Evolutionary conservation across 2,329 filamentous ascomycete genomes (phyloP).

Genomic region (Ophiostoma sp.): DNA sequence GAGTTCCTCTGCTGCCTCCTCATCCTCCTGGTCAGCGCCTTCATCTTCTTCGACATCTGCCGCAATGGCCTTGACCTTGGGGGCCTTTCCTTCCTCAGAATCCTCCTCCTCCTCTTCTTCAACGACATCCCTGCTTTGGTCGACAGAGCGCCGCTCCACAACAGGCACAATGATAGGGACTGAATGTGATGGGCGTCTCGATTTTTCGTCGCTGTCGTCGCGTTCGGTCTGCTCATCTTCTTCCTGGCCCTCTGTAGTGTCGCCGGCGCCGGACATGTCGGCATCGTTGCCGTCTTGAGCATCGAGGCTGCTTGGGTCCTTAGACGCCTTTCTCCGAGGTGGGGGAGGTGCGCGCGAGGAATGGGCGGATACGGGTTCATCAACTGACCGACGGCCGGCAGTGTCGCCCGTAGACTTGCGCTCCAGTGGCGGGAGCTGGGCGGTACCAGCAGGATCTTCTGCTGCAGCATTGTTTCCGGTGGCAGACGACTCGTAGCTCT

Average conservation of each 20-base stretch:
- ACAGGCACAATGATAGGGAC: conserved; percentile 22
- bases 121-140: not conserved
- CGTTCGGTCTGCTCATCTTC: conserved; percentile 60
- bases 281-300: conserved; percentile 58
- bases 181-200: conserved; percentile 32
- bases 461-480: conserved; percentile 11
- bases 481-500: conserved; percentile 39
- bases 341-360: conserved; percentile 39
- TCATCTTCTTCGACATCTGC: conserved; percentile 32
- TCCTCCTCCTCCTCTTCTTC: conserved; percentile 19
- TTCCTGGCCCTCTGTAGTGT: conserved; percentile 56
- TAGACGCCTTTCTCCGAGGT: conserved; percentile 51
- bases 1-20: conserved; percentile 77
- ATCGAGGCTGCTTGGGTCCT: conserved; percentile 39
- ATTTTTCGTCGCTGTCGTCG: conserved; percentile 66
- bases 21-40: conserved; percentile 54
- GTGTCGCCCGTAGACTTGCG: conserved; percentile 46
- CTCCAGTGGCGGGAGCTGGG: conserved; percentile 39
- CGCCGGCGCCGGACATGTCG: conserved; percentile 59
- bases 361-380: conserved; percentile 38
- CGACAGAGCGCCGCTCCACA: conserved; percentile 18
- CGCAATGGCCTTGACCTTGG: conserved; percentile 5
- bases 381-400: conserved; percentile 46
- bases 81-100: not conserved
- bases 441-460: conserved; percentile 34